Percentiles rank a stretch among this genome's conserved stretches.
These are phyloP conservation scores for Emmonsia crescens DNA, from an alignment of 2,329 filamentous ascomycete genomes.

Conservation along the genomic window DNA sequence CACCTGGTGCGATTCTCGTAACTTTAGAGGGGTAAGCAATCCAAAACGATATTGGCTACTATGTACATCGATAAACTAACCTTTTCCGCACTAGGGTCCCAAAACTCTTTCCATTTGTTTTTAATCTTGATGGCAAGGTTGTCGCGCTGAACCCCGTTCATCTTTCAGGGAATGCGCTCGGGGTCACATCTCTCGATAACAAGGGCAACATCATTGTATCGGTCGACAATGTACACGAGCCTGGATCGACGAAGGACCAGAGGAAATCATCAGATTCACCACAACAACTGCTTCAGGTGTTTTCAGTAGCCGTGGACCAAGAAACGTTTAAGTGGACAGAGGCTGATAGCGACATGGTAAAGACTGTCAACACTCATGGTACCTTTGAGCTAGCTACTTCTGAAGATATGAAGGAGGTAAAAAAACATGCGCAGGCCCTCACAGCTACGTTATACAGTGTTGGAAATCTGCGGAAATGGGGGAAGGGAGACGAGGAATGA, in stretches of 20 bases:
- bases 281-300: slow-evolving; percentile 22
- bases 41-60: background rate
- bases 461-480: slow-evolving; percentile 31
- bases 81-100: slow-evolving; percentile 40
- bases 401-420: slow-evolving; percentile 21
- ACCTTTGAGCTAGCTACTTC: slow-evolving; percentile 19
- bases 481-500: slow-evolving; percentile 18
- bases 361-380: slow-evolving; percentile 22
- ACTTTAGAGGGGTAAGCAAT: slow-evolving; percentile 47
- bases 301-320: slow-evolving; percentile 15
- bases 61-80: background rate
- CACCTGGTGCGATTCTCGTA: slow-evolving; percentile 34
- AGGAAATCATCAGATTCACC: slow-evolving; percentile 15
- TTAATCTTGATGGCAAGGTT: slow-evolving; percentile 42
- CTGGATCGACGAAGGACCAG: slow-evolving; percentile 38
- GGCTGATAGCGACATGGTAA: slow-evolving; percentile 13
- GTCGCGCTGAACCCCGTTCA: slow-evolving; percentile 41
- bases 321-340: slow-evolving; percentile 21
- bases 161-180: slow-evolving; percentile 56
- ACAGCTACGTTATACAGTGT: slow-evolving; percentile 27
- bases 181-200: slow-evolving; percentile 32
- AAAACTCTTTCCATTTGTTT: slow-evolving; percentile 56
- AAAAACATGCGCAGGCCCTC: slow-evolving; percentile 24
- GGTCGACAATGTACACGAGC: slow-evolving; percentile 43
- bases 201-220: slow-evolving; percentile 36